Conservation (phyloP, 768 basidiomycete genomes). For the Cystoderma amianthinum region DNA sequence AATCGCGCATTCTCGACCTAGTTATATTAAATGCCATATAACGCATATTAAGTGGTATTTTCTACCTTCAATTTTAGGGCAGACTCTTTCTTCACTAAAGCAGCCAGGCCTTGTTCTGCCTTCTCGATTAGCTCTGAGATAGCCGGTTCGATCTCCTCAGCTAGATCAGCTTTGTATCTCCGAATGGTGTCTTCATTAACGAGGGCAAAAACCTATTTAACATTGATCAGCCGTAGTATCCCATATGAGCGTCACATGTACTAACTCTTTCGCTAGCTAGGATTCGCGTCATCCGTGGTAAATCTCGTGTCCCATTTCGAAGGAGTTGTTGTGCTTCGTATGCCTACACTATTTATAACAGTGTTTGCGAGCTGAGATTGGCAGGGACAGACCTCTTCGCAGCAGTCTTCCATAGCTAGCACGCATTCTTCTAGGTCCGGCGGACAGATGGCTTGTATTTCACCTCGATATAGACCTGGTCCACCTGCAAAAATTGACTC, state of each 20-base stretch:
- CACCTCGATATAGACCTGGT: slow-evolving; percentile 57
- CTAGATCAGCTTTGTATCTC: slow-evolving; percentile 67
- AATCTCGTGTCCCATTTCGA: slow-evolving; percentile 62
- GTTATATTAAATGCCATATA: neutral
- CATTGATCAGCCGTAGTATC: neutral
- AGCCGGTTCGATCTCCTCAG: slow-evolving; percentile 76
- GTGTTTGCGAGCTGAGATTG: neutral
- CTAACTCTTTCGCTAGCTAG: slow-evolving; percentile 61
- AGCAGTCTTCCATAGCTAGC: slow-evolving; percentile 72
- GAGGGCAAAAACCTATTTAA: slow-evolving; percentile 61
- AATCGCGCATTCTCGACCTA: slow-evolving; percentile 54
- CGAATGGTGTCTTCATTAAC: slow-evolving; percentile 68
- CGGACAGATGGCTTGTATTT: slow-evolving; percentile 59
- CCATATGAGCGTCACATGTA: slow-evolving; percentile 1
- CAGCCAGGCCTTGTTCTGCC: slow-evolving; percentile 61
- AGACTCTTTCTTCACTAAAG: slow-evolving; percentile 55
- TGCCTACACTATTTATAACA: slow-evolving; percentile 30
- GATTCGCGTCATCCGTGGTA: slow-evolving; percentile 64
- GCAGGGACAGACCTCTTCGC: slow-evolving; percentile 51
- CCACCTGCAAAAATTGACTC: slow-evolving; percentile 71
- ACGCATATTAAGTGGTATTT: neutral
- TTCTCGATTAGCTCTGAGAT: slow-evolving; percentile 68
- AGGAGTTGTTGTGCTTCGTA: slow-evolving; percentile 65
- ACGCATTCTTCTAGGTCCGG: slow-evolving; percentile 73
- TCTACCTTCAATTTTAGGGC: slow-evolving; percentile 58